These are phyloP conservation scores for Bifiguratus adelaidae DNA, from an alignment of 192 early-diverging fungal genomes.

Conservation along the genomic window DNA sequence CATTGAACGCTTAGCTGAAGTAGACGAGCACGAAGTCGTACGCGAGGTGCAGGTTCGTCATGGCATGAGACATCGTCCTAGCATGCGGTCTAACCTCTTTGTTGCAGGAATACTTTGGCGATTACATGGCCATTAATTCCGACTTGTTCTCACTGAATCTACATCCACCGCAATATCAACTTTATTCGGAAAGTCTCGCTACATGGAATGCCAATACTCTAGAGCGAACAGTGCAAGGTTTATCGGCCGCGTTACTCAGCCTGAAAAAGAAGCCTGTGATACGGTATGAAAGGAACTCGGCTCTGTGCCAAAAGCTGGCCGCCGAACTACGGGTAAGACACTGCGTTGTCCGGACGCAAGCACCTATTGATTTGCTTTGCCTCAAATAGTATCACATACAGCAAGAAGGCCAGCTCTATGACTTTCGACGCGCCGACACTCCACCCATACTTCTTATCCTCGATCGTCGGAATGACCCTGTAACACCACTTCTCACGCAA, in stretches of 20 bases:
- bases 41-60: conserved; percentile 78
- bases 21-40: conserved; percentile 89
- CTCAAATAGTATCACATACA: conserved; percentile 60
- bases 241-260: conserved; percentile 66
- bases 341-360: neutral
- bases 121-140: conserved; percentile 76
- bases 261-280: conserved; percentile 90
- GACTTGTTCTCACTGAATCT: conserved; percentile 77
- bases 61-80: neutral
- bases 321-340: conserved; percentile 58
- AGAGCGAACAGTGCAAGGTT: conserved; percentile 64
- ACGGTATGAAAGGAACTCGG: conserved; percentile 76
- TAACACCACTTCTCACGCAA: conserved; percentile 87
- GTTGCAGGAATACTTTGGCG: conserved; percentile 80
- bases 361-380: neutral
- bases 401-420: conserved; percentile 63
- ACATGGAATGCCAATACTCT: conserved; percentile 78
- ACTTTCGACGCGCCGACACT: conserved; percentile 67
- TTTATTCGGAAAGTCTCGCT: conserved; percentile 61
- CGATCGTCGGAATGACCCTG: conserved; percentile 92
- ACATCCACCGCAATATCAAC: conserved; percentile 36
- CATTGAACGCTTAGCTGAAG: conserved; percentile 90
- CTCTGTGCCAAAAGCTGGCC: conserved; percentile 75
- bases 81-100: too few relatives aligned
- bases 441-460: conserved; percentile 84